Base-by-base conservation (phyloP, 768 basidiomycete species). In the Botryobasidium botryosum region DNA sequence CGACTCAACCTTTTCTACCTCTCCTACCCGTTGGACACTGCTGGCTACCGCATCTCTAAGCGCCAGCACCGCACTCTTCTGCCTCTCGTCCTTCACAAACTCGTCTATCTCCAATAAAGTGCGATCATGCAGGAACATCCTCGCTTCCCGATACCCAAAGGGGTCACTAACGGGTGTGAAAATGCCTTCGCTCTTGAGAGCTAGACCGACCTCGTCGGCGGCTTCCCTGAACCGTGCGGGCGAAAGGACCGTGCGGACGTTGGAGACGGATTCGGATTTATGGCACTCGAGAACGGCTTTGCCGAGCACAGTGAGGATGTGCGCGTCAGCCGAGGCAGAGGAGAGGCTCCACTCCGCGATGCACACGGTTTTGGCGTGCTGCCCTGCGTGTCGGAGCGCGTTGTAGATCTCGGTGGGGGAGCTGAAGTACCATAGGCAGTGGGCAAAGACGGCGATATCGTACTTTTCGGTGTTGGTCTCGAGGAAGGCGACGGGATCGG, bases 361-460 rank as follows among this genome's bases (percentile, higher is more conserved):
- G 52, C 56, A 59, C 24, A 66, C 42, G 20, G 53, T 50, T 20
- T 50, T 47, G 10, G 51, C 53, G 40, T 59, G 57, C 1, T 49
- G 26, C 2, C 50, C 32, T n/a, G 64, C 55, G 10, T 52, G 56
- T 17, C 45, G 39, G 17, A 66, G 53, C 15, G 60, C 64, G 3
- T 47, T 46, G 18, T 38, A 20, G 45, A 66, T 47, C 32, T 53
- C 52, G 20, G 53, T 26, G 23, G 64, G 62, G n/a, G 60, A 56
- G 35, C 60, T 27, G 51, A 67, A 65, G 57, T 67, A 67, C 62
- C 62, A 67, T 27, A 59, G 51, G 53, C 60, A 61, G 49, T 61
- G 58, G 4, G 60, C 58, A 24, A 67, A 53, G 17, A 67, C 56
- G 1, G 56, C 62, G 32, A 56, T 53, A 51, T 62, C 61, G 50